Evolutionary conservation across 345 rosid genomes (phyloP), one percentile per base, ranked within the genome.

Genomic region (Atalantia buxifolia): DNA sequence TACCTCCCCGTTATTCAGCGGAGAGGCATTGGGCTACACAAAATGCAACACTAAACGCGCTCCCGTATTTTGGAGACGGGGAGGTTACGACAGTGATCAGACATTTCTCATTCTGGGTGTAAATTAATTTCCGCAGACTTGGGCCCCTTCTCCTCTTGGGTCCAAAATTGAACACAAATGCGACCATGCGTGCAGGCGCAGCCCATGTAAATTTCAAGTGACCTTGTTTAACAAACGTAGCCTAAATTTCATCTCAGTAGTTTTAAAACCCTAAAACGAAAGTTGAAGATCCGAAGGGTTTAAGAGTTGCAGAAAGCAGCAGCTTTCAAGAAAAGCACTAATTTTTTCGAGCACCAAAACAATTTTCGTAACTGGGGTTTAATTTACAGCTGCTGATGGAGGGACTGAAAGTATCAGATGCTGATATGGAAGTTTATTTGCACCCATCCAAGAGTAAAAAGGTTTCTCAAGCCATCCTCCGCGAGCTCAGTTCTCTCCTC

Each of bases 401-500:
- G 61, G 98, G 99, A 2, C 77, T 95, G 80, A 88, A 82, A 77
- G 86, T 86, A 22, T 79, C 92, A 2, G 88, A 85, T 33, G 93
- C 97, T 10, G 77, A 88, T 70, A 83, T 95, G 87, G 76, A 83
- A 72, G 86, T 91, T 14, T 85, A 84, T 79, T 71, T 93, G 27
- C 98, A 88, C 30, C 98, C 97, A 31, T 94, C 90, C 0, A 88
- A 88, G 87, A 76, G 89, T 82, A 84, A 83, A 38, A 84, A 84
- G 68, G 83, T 88, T 64, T 45, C 83, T 67, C 81, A 83, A 25
- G 97, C 95, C 1, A 88, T 95, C n/a, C 90, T 90, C 64, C 91
- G 92, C 31, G 89, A 94, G 85, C 94, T 96, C 76, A 91, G 97
- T 81, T 68, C 94, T 76, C 79, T 89, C 42, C 94, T 92, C 31